These are phyloP conservation scores for Pyrus betulifolia DNA, from an alignment of 306 rosid species.

Conservation along the genomic window DNA sequence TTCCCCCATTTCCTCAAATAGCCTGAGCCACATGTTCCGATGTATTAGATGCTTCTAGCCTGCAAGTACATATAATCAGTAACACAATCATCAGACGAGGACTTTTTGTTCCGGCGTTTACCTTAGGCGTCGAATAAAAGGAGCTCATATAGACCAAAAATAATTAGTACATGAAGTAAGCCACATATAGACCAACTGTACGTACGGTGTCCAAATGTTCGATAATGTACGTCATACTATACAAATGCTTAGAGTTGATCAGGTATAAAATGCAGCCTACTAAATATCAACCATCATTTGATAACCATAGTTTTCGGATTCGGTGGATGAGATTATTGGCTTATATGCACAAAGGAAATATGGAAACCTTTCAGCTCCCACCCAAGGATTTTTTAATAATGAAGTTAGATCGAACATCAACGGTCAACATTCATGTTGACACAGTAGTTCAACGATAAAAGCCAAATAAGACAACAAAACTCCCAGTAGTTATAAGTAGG, in stretches of 20 bases:
- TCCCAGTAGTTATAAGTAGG: not conserved
- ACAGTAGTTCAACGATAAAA: not conserved
- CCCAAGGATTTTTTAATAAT: not conserved
- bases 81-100: not conserved
- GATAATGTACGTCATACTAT: not conserved
- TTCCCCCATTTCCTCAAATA: slow-evolving; percentile 21
- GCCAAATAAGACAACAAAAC: not conserved
- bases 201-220: not conserved
- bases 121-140: not conserved
- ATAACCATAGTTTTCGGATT: not conserved
- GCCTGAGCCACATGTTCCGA: slow-evolving; percentile 68
- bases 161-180: not conserved
- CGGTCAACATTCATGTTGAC: not conserved
- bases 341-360: not conserved
- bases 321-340: not conserved
- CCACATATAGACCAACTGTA: not conserved
- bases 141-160: not conserved
- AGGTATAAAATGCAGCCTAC: not conserved
- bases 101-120: not conserved
- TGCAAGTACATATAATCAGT: slow-evolving; percentile 31
- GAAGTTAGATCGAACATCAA: not conserved
- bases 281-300: not conserved
- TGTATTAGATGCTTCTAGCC: slow-evolving; percentile 53
- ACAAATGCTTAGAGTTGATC: not conserved
- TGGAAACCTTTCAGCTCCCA: not conserved